Evolutionary conservation across 306 rosid species (phyloP).

Genomic region (Cucumis hystrix): DNA sequence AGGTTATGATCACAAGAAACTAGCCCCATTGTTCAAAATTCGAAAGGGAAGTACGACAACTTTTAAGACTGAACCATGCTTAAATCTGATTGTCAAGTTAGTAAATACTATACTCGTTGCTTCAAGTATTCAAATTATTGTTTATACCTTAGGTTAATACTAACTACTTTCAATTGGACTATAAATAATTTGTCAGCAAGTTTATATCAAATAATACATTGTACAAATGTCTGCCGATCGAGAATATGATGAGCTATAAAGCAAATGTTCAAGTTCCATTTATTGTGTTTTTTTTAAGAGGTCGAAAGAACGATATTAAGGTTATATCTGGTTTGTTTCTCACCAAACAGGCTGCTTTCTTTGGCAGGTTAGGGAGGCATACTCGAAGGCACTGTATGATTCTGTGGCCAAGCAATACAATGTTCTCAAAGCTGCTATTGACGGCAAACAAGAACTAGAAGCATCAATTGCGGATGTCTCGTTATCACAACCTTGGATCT

Average conservation of each 20-base stretch:
- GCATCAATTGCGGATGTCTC: conserved; percentile 56
- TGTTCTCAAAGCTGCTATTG: conserved; percentile 71
- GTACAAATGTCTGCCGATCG: not conserved
- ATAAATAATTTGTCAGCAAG: not conserved
- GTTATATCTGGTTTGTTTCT: not conserved
- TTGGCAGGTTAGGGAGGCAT: conserved; percentile 59
- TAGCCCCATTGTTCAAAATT: not conserved
- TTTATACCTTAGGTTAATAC: not conserved
- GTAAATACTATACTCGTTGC: not conserved
- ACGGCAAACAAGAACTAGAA: conserved; percentile 41
- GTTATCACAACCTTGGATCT: conserved; percentile 83
- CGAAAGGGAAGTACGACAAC: not conserved
- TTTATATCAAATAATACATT: not conserved
- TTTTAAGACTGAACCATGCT: not conserved
- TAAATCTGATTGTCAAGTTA: not conserved
- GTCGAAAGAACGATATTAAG: not conserved
- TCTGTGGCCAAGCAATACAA: conserved; percentile 59
- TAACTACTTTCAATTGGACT: not conserved
- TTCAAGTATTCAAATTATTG: not conserved
- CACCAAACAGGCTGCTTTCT: conserved; percentile 11
- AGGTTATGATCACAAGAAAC: not conserved
- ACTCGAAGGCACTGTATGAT: conserved; percentile 42
- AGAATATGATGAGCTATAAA: not conserved
- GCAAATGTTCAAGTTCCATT: not conserved
- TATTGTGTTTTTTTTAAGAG: not conserved